phyloP scores from a whole-genome alignment of 164 flowering plant genomes.

The Macadamia integrifolia region DNA sequence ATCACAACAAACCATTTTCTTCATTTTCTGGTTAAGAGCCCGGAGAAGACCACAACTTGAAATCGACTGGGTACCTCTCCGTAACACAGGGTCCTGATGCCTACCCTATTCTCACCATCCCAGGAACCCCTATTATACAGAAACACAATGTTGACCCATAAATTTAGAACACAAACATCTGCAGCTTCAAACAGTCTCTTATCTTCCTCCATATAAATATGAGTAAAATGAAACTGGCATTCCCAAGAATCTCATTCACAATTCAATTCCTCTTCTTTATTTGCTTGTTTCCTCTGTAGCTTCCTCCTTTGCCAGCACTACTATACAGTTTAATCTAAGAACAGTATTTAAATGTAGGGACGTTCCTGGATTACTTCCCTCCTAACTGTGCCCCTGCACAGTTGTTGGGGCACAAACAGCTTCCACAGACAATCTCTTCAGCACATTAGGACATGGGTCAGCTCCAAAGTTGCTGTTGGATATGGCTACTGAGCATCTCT shows the following conservation, averaged over 20 bases:
- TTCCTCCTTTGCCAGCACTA: slow-evolving; percentile 6
- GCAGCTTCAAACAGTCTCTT: too few species aligned
- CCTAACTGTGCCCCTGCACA: background rate
- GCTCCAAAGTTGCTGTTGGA: slow-evolving; percentile 70
- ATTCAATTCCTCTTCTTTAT: background rate
- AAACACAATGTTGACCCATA: background rate
- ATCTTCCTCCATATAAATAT: background rate
- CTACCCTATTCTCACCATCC: slow-evolving; percentile 11
- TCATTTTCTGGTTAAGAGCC: slow-evolving; percentile 26
- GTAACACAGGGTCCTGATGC: slow-evolving; percentile 16
- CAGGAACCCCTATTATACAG: slow-evolving; percentile 16
- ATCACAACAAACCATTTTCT: background rate
- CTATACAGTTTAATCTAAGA: slow-evolving; percentile 7
- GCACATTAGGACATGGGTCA: slow-evolving; percentile 89
- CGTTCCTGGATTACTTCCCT: background rate
- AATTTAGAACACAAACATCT: slow-evolving; percentile 10
- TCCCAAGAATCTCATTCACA: slow-evolving; percentile 9
- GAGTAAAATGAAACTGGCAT: background rate
- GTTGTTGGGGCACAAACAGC: slow-evolving; percentile 29
- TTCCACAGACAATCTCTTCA: slow-evolving; percentile 84
- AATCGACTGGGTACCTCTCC: slow-evolving; percentile 10
- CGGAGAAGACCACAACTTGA: slow-evolving; percentile 17
- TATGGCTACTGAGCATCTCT: slow-evolving; percentile 67
- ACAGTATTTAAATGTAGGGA: background rate
- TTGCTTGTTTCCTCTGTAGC: background rate